phyloP scores from a whole-genome alignment of 1,284 basidiomycete genomes.

The Naganishia sp. region DNA sequence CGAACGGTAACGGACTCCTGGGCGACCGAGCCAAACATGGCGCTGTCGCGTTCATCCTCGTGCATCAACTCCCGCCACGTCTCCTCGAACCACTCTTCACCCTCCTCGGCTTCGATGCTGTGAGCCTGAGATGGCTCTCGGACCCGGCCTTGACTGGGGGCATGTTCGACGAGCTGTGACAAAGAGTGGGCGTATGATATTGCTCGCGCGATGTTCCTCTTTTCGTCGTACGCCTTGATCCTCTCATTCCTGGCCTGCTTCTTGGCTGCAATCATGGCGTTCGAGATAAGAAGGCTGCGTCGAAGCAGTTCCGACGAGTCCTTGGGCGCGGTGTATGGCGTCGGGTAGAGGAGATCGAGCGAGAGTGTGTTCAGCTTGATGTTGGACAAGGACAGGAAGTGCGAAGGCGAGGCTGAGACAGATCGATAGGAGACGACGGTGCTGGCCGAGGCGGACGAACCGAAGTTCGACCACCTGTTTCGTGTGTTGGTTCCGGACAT shows the following conservation, averaged over 20 bases:
- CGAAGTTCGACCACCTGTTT: constrained; percentile 22
- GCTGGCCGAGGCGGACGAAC: constrained; percentile 2
- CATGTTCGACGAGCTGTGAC: neutral
- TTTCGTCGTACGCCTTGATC: constrained; percentile 11
- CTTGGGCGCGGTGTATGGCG: constrained; percentile 11
- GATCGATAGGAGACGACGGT: constrained; percentile 9
- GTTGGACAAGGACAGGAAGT: constrained; percentile 38
- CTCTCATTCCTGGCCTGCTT: constrained; percentile 19
- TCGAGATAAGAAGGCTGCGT: constrained; percentile 16
- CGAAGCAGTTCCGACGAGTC: constrained; percentile 27
- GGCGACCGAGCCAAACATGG: neutral
- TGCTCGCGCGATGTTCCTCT: constrained; percentile 15
- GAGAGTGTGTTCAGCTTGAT: constrained; percentile 40
- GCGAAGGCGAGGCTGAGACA: constrained; percentile 30
- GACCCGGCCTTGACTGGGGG: neutral
- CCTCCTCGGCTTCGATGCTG: constrained; percentile 15
- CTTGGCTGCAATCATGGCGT: constrained; percentile 24
- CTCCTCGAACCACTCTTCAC: constrained; percentile 23
- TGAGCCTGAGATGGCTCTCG: constrained; percentile 2
- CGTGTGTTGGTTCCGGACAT: constrained; percentile 12
- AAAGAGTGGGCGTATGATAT: constrained; percentile 6
- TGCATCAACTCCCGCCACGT: constrained; percentile 21
- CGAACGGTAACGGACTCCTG: constrained; percentile 5
- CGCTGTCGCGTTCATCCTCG: constrained; percentile 16
- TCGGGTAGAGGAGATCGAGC: constrained; percentile 26